Percentiles rank a stretch among this genome's conserved stretches.
Conservation (phyloP, 192 early-diverging fungal species). For the Lobulomyces angularis region DNA sequence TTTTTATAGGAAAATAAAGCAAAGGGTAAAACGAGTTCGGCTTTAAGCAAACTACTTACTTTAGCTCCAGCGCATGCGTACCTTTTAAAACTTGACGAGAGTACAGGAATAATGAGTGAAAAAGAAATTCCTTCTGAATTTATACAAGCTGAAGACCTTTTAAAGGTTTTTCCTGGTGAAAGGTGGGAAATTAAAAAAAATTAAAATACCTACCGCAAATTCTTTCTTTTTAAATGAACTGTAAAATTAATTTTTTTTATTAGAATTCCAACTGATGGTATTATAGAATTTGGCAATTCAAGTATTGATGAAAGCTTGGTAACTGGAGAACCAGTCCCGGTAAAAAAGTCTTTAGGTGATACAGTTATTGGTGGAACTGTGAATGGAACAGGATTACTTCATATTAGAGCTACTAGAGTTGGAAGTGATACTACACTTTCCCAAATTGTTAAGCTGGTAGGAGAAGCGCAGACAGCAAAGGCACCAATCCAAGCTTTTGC, state of each 20-base stretch:
- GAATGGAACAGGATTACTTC: conserved; percentile 76
- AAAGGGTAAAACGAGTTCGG: conserved; percentile 83
- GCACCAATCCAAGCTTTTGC: conserved; percentile 92
- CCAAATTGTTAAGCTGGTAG: conserved; percentile 87
- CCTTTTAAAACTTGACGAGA: conserved; percentile 29
- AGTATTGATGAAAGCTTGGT: conserved; percentile 92
- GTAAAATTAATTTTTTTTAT: too few species aligned
- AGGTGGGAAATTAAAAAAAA: too few species aligned
- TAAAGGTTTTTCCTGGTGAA: conserved; percentile 86
- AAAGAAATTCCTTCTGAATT: conserved; percentile 70
- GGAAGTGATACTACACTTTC: conserved; percentile 80
- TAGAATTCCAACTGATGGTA: conserved; percentile 85
- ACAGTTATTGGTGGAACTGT: conserved; percentile 88
- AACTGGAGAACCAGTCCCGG: conserved; percentile 80
- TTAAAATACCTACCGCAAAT: too few species aligned
- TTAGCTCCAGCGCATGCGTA: conserved; percentile 68
- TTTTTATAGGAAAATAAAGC: conserved; percentile 94
- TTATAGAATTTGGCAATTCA: conserved; percentile 57
- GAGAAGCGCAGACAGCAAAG: conserved; percentile 85
- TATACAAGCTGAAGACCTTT: conserved; percentile 69
- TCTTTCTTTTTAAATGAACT: too few species aligned
- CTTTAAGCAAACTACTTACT: conserved; percentile 76
- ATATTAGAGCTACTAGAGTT: conserved; percentile 72
- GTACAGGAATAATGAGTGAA: conserved; percentile 30
- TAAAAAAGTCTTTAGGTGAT: conserved; percentile 52